Percentiles rank a stretch among this genome's conserved stretches.
These are phyloP conservation scores for Lactarius sanguifluus DNA, from an alignment of 768 basidiomycete species.

Conservation along the genomic window DNA sequence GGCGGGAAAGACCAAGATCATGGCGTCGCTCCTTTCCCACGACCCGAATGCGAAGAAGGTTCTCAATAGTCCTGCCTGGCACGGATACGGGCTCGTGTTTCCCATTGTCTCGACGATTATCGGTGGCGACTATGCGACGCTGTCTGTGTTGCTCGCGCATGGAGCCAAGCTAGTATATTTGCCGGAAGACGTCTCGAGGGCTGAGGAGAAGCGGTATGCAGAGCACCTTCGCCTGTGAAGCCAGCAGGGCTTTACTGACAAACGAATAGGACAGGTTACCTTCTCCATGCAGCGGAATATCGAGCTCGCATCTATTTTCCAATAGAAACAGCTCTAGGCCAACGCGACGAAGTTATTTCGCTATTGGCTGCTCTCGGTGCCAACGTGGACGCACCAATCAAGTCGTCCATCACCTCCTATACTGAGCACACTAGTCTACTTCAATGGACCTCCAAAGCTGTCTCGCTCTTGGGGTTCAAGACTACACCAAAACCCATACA, in stretches of 20 bases:
- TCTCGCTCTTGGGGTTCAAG: slow-evolving; percentile 2
- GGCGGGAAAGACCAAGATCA: slow-evolving; percentile 31
- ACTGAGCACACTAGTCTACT: slow-evolving; percentile 24
- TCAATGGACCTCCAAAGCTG: slow-evolving; percentile 28
- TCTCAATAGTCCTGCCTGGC: slow-evolving; percentile 32
- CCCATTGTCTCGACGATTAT: slow-evolving; percentile 36
- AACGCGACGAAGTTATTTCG: slow-evolving; percentile 32
- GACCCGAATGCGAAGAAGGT: slow-evolving; percentile 38
- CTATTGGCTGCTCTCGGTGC: slow-evolving; percentile 36
- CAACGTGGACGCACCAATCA: slow-evolving; percentile 28
- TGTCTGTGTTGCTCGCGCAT: slow-evolving; percentile 36
- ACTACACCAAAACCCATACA: background rate
- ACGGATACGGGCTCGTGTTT: slow-evolving; percentile 19
- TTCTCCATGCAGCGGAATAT: background rate
- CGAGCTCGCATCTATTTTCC: slow-evolving; percentile 28
- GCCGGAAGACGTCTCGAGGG: slow-evolving; percentile 34
- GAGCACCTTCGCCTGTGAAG: no score
- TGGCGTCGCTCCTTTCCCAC: slow-evolving; percentile 32
- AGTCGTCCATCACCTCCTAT: background rate
- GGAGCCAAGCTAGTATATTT: slow-evolving; percentile 33
- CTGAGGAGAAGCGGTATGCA: slow-evolving; percentile 30
- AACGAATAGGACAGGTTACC: background rate
- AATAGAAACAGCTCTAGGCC: slow-evolving; percentile 33
- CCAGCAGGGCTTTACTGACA: background rate
- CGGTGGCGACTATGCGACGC: slow-evolving; percentile 31